Evolutionary conservation across 2,329 filamentous ascomycete species (phyloP).

Genomic region (Dendrostoma leiphaemia): DNA sequence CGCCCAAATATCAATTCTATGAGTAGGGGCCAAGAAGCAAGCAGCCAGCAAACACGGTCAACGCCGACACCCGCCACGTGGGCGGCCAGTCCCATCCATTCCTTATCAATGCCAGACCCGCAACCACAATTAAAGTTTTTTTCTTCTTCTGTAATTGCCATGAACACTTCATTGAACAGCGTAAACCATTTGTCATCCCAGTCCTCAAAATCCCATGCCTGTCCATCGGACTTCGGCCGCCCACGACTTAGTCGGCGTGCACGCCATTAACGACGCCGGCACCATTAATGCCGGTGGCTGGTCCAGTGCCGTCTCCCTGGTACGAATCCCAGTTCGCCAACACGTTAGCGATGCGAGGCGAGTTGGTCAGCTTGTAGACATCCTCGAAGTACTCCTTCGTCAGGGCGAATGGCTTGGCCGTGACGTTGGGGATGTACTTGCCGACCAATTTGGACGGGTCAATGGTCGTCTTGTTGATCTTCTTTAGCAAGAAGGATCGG

Average conservation of each 20-base stretch:
- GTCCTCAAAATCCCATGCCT: slow-evolving; percentile 2
- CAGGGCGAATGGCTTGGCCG: slow-evolving; percentile 89
- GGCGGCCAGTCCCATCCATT: slow-evolving; percentile 6
- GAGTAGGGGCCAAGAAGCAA: neutral
- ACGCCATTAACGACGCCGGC: slow-evolving; percentile 8
- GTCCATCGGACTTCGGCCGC: slow-evolving; percentile 8
- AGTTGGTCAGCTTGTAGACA: slow-evolving; percentile 91
- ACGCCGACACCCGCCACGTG: slow-evolving; percentile 15
- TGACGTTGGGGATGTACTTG: slow-evolving; percentile 99
- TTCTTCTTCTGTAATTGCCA: slow-evolving; percentile 10
- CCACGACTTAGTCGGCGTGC: slow-evolving; percentile 1
- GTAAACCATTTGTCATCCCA: neutral
- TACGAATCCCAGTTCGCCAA: slow-evolving; percentile 86
- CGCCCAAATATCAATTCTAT: neutral
- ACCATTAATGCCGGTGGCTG: slow-evolving; percentile 13
- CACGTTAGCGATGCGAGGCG: slow-evolving; percentile 71
- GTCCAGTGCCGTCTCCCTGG: slow-evolving; percentile 45
- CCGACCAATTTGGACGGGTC: slow-evolving; percentile 95
- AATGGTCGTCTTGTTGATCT: slow-evolving; percentile 99
- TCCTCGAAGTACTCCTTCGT: slow-evolving; percentile 99
- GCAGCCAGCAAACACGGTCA: slow-evolving; percentile 14
- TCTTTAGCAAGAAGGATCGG: slow-evolving; percentile 97
- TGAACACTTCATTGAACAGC: slow-evolving; percentile 1
- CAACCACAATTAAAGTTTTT: slow-evolving; percentile 3
- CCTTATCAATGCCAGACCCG: slow-evolving; percentile 9